Evolutionary conservation across 805 yeast genomes (phyloP), one percentile per base, ranked within the genome.

Genomic region (Barnettozyma californica): DNA sequence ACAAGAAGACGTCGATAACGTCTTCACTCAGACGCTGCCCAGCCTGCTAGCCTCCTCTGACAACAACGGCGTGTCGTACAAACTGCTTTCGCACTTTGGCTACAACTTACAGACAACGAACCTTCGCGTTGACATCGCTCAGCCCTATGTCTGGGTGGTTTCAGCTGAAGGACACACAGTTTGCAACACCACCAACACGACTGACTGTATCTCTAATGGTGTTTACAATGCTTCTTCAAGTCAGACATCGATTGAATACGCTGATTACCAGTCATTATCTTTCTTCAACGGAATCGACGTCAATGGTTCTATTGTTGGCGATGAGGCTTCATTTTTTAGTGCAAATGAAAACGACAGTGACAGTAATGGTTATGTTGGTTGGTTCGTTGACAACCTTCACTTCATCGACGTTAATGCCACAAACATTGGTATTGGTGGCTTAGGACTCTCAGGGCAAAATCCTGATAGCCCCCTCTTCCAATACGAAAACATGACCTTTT

Each of bases 371-470:
- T n/a, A n/a, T n/a, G n/a, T n/a, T n/a, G 27, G 27, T 1, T 64
- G 25, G 41, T 48, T 16, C 33, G 9, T 73, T 4, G 51, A 55
- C 2, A 50, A 61, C 36, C 39, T 66, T 9, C 61, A 67, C 0
- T 77, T 78, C 51, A 49, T 75, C 11, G 53, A 56, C 40, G 69
- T 70, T 0, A 68, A 72, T 49, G 57, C 58, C n/a, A 63, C 77
- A 1, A 56, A 60, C 45, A 65, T 66, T 19, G 49, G 60, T 5
- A 58, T 65, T 13, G 83, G 82, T 27, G 73, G 74, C 0, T 53
- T 78, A 9, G 83, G 81, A 7, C 51, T 78, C 1, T 73, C 75
- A n/a, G 68, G 72, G 5, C 39, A 53, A 13, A 50, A 53, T 54
- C 43, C 48, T 10, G 33, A 27, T 8, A 41, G 43, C 16, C 23